These are phyloP conservation scores for Maudiozyma serrabonitensis DNA, from an alignment of 805 yeast genomes.

Conservation along the genomic window DNA sequence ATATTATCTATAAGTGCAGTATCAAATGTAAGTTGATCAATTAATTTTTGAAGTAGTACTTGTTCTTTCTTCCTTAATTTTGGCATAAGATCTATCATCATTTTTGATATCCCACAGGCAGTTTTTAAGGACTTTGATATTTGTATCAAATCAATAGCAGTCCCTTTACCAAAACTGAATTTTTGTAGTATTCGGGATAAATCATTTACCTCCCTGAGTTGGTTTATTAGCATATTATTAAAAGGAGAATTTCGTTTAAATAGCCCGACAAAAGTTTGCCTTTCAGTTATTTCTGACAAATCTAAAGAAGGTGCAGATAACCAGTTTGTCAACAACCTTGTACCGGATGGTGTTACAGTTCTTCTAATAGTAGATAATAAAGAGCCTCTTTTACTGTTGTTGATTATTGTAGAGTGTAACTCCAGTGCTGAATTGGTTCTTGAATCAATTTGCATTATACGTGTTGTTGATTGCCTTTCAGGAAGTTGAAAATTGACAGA, in stretches of 20 bases:
- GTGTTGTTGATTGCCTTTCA: conserved; percentile 39
- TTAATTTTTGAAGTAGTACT: conserved; percentile 19
- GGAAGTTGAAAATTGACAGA: conserved; percentile 62
- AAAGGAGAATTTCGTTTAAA: conserved; percentile 30
- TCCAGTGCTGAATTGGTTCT: conserved; percentile 72
- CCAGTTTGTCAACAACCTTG: conserved; percentile 75
- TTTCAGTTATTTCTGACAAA: conserved; percentile 39
- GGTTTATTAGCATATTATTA: conserved; percentile 26
- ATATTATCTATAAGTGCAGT: conserved; percentile 35
- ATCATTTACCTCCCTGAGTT: conserved; percentile 43
- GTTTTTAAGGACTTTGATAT: conserved; percentile 34
- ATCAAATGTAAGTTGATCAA: conserved; percentile 32
- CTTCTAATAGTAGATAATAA: conserved; percentile 57
- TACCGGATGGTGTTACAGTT: conserved; percentile 75
- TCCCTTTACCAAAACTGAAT: conserved; percentile 40
- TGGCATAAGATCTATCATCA: conserved; percentile 11
- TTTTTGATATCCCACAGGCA: conserved; percentile 26
- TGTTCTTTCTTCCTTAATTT: conserved; percentile 20
- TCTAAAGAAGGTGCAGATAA: conserved; percentile 68
- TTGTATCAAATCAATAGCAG: conserved; percentile 36
- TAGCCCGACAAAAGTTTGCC: conserved; percentile 45
- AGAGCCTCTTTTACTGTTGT: conserved; percentile 54
- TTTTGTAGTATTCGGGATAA: conserved; percentile 51
- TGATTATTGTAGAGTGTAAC: conserved; percentile 48
- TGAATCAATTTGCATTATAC: conserved; percentile 68